Percentiles rank a stretch among this genome's conserved stretches.
phyloP scores from a whole-genome alignment of 345 rosid species.

The Rubroshorea leprosula region DNA sequence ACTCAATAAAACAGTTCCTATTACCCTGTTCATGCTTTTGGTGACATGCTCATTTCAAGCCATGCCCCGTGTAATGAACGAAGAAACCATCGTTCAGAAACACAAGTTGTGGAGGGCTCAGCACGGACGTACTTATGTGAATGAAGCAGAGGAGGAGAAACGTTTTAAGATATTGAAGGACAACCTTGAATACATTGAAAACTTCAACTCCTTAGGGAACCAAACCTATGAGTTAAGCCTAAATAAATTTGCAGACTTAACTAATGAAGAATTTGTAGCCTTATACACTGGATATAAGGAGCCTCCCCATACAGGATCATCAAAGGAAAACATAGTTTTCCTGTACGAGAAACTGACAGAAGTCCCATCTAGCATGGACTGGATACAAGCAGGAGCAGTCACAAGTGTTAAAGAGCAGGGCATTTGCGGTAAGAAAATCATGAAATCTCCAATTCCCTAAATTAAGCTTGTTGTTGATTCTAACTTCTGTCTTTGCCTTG shows the following conservation, averaged over 20 bases:
- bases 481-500: neutral
- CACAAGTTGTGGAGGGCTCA: conserved; percentile 45
- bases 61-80: conserved; percentile 7
- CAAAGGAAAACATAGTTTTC: neutral
- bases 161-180: conserved; percentile 53
- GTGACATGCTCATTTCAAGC: conserved; percentile 16
- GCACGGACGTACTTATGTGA: conserved; percentile 41
- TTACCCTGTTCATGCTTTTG: conserved; percentile 13
- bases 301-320: neutral
- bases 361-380: conserved; percentile 42
- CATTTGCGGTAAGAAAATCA: conserved; percentile 52
- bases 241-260: conserved; percentile 53
- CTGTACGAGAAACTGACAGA: conserved; percentile 8
- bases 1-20: neutral
- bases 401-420: conserved; percentile 79
- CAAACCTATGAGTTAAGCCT: conserved; percentile 40
- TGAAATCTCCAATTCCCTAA: neutral
- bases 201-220: conserved; percentile 38
- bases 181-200: conserved; percentile 51
- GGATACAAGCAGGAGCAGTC: conserved; percentile 83
- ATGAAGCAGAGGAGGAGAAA: conserved; percentile 44
- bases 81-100: conserved; percentile 16
- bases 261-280: conserved; percentile 42
- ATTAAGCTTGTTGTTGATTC: too few relatives aligned
- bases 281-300: neutral